Base-by-base conservation (phyloP, 495 filamentous ascomycete species). In the Saxophila tyrrhenica region DNA sequence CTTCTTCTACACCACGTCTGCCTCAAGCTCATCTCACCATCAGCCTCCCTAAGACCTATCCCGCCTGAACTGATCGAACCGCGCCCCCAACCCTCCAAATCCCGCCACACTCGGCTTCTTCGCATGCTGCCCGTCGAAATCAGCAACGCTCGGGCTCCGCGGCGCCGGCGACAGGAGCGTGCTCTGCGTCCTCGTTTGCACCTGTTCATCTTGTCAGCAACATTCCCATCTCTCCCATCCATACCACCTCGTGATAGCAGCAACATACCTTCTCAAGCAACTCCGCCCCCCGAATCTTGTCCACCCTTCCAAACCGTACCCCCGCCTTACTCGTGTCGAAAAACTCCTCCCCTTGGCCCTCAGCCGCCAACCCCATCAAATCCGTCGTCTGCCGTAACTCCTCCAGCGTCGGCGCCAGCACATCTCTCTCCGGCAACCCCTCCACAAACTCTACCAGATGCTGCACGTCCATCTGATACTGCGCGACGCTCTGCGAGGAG, bases 261-360 rank as follows among this genome's bases (percentile, higher is more conserved):
- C 13, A 35, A 35, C 29, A 21, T 20, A 62, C 63, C 88, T 98
- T 98, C 70, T 96, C 89, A 24, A 96, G 67, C 56, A 99, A 64
- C 13, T 86, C 68, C 0, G 89, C 87, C 0, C 91, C 92, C 65
- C 90, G 88, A 68, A 88, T 72, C 38, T 83, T 81, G 69, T 96
- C 86, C n/a, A 99, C 92, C 47, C 84, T 82, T 3, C 87, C 85
- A 64, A 95, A 99, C 67, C 95, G 92, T 73, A 83, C 87, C 68
- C 94, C 95, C 46, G 89, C 69, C 0, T 79, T 86, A 2, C 82
- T 82, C 35, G 87, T 80, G 64, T 97, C 92, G 65, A 89, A 99
- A 64, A 94, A 97, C 65, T 95, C 89, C 59, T 97, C 89, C 9
- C 87, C 80, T 59, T 88, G 94, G 15, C 95, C 89, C 0, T 82